These are phyloP conservation scores for Coleophoma cylindrospora DNA, from an alignment of 2,329 filamentous ascomycete genomes.

Conservation along the genomic window DNA sequence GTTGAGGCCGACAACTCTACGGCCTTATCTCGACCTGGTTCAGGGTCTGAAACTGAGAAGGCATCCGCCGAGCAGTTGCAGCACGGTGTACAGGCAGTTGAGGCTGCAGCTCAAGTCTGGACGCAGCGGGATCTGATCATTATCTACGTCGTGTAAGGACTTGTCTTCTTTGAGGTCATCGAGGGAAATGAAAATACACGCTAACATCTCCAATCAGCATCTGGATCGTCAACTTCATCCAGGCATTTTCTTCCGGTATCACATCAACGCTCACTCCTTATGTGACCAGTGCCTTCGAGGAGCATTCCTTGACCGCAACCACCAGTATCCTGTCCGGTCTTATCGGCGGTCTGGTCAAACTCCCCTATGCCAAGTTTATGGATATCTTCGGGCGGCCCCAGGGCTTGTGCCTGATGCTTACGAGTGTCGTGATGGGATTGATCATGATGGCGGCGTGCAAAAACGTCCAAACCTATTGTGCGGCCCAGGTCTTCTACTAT, in stretches of 20 bases:
- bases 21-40: not conserved
- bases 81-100: not conserved
- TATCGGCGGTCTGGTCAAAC: slow-evolving; percentile 42
- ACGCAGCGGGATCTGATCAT: not conserved
- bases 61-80: not conserved
- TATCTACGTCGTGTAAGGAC: not conserved
- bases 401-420: slow-evolving; percentile 36
- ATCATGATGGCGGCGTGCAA: slow-evolving; percentile 61
- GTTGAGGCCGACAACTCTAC: too few species aligned
- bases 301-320: not conserved
- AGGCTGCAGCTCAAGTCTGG: not conserved
- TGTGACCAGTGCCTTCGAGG: slow-evolving; percentile 2
- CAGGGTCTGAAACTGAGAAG: not conserved
- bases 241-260: not conserved
- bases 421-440: slow-evolving; percentile 42
- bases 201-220: not conserved
- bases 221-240: not conserved
- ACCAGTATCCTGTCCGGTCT: slow-evolving; percentile 3
- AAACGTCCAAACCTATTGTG: slow-evolving; percentile 54
- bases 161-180: too few species aligned
- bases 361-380: slow-evolving; percentile 46
- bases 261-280: slow-evolving; percentile 2
- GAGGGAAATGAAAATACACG: not conserved
- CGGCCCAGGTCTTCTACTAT: slow-evolving; percentile 55
- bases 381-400: slow-evolving; percentile 44